Evolutionary conservation across 352 stramenopile genomes (phyloP).

Genomic region (Phytophthora palmivora): DNA sequence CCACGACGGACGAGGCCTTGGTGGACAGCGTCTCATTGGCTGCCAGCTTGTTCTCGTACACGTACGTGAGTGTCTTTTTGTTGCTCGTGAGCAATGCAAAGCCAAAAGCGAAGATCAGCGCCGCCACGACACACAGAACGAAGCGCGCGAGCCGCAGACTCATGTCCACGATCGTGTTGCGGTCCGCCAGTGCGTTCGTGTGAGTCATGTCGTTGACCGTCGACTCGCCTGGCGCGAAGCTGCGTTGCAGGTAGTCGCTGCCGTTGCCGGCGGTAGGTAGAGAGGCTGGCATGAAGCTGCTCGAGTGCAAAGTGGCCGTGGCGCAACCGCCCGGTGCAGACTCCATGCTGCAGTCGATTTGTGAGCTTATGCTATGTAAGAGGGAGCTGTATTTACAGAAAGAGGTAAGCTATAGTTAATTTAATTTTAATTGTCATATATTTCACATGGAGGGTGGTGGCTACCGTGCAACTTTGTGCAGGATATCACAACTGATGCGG

Average conservation of each 20-base stretch:
- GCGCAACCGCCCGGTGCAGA: too few species aligned
- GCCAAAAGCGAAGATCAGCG: slow-evolving; percentile 44
- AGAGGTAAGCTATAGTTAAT: too few species aligned
- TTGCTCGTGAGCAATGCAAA: slow-evolving; percentile 54
- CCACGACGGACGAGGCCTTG: slow-evolving; percentile 40
- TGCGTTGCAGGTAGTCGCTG: slow-evolving; percentile 31
- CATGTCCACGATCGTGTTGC: slow-evolving; percentile 71
- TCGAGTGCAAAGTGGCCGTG: slow-evolving; percentile 7
- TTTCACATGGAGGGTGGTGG: too few species aligned
- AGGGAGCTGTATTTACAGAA: too few species aligned
- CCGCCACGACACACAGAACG: slow-evolving; percentile 41
- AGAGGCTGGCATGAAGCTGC: slow-evolving; percentile 22
- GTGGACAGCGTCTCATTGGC: slow-evolving; percentile 29
- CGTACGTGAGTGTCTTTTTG: slow-evolving; percentile 40
- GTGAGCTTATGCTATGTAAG: too few species aligned
- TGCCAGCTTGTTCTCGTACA: slow-evolving; percentile 29
- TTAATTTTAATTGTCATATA: too few species aligned
- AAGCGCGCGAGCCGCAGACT: slow-evolving; percentile 56
- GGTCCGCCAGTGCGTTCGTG: slow-evolving; percentile 54
- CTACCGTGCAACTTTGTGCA: too few species aligned
- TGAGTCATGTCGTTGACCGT: slow-evolving; percentile 32
- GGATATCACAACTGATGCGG: too few species aligned
- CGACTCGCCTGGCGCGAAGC: slow-evolving; percentile 20
- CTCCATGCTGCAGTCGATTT: too few species aligned
- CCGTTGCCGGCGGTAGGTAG: neutral